Evolutionary conservation across 352 stramenopile genomes (phyloP).

Genomic region (Phytopythium cucurbitacearum): DNA sequence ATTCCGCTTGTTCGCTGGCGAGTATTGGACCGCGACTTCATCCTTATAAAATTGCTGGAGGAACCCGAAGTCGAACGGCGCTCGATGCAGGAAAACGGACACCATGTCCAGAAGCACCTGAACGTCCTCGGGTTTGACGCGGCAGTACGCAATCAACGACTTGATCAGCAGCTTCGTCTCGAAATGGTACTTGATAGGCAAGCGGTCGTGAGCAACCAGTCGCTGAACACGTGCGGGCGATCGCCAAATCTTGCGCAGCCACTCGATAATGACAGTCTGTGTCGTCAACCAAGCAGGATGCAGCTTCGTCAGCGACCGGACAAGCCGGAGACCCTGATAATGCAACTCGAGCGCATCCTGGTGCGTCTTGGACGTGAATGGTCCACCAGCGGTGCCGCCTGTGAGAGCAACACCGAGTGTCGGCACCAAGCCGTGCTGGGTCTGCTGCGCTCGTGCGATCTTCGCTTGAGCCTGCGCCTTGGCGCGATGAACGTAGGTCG

Average conservation of each 20-base stretch:
- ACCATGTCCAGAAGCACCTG: constrained; percentile 96
- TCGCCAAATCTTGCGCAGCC: constrained; percentile 93
- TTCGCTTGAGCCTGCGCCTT: constrained; percentile 87
- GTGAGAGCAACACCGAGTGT: constrained; percentile 18
- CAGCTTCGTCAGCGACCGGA: constrained; percentile 89
- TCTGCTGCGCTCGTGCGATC: constrained; percentile 67
- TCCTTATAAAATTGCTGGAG: constrained; percentile 87
- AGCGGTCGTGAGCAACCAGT: constrained; percentile 57
- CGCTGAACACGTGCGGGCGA: constrained; percentile 78
- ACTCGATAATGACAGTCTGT: constrained; percentile 88
- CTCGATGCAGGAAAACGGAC: constrained; percentile 91
- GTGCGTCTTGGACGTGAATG: constrained; percentile 75
- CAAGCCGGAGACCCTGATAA: constrained; percentile 91
- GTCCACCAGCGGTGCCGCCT: constrained; percentile 6
- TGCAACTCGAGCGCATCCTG: constrained; percentile 92
- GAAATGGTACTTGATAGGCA: constrained; percentile 91
- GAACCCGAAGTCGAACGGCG: constrained; percentile 94
- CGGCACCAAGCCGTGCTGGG: constrained; percentile 33
- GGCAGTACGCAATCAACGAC: constrained; percentile 94
- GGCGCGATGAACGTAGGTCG: constrained; percentile 81
- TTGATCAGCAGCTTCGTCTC: constrained; percentile 95
- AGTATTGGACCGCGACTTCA: constrained; percentile 72
- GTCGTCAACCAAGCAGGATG: constrained; percentile 88
- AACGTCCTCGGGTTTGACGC: constrained; percentile 90
- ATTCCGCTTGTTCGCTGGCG: constrained; percentile 63